Evolutionary conservation across 1,139 yeast genomes (phyloP), one percentile per base, ranked within the genome.

Genomic region (Blastobotrys arbuscula): DNA sequence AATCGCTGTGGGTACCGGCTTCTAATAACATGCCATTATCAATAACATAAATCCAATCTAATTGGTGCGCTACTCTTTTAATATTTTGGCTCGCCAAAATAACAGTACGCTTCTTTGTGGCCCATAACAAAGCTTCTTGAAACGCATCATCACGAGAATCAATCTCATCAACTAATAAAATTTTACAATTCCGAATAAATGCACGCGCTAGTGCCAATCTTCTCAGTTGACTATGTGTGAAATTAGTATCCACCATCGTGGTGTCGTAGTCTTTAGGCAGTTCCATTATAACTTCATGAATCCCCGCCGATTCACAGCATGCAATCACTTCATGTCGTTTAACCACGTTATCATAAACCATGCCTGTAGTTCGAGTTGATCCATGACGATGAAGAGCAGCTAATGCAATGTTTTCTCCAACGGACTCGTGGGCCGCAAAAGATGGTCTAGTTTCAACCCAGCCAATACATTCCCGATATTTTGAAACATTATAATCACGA

Each of bases 1-100:
- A 24, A 19, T 31, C 42, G 16, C 28, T 40, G 35, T 39, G 44
- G 5, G 40, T 33, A 4, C 48, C 48, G 3, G 28, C 37, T 16
- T 45, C 40, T 12, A 45, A 39, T 10, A 45, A 13, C 33, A 24
- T 13, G 2, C 48, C 44, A 21, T 45, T 41, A n/a, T 45, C 44
- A 10, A 45, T 23, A 31, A 45, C 37, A 30, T 45, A 45, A 18
- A 39, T 45, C 48, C 48, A 39, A 35, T 45, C 48, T 10, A 45
- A 37, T 23, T 31, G 16, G 13, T 39, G 21, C 4, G 39, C 31
- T 2, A 45, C 20, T 7, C 38, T 20, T 9, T 40, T 23, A 21
- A 44, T 36, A 28, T 38, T 33, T 10, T 35, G 47, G 10, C 47
- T 42, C 10, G 39, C 30, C 3, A 44, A 23, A 2, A 38, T 12